Evolutionary conservation across 192 early-diverging fungal genomes (phyloP).

Genomic region (Cetraspora pellucida): DNA sequence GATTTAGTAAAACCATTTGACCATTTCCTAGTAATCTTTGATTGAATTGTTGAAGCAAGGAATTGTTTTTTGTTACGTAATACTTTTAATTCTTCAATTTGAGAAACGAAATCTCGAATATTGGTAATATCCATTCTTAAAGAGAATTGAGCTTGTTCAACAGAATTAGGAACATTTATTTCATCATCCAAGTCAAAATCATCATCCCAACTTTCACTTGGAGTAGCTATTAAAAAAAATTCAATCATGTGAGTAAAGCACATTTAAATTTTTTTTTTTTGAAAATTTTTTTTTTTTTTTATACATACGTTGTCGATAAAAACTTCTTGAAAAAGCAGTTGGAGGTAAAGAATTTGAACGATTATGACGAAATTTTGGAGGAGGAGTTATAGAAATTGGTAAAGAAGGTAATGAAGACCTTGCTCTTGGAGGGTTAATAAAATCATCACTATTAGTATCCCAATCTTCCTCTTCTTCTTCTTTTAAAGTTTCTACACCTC

Average conservation of each 20-base stretch:
- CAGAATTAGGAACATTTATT: slow-evolving; percentile 42
- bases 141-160: slow-evolving; percentile 44
- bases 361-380: not conserved
- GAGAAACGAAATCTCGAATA: slow-evolving; percentile 45
- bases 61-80: slow-evolving; percentile 26
- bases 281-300: too few relatives aligned
- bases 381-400: too few relatives aligned
- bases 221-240: slow-evolving; percentile 3
- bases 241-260: not conserved
- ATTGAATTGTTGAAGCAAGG: not conserved
- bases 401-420: slow-evolving; percentile 17
- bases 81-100: slow-evolving; percentile 44
- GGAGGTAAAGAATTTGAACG: not conserved
- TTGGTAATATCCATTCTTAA: slow-evolving; percentile 45
- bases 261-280: too few relatives aligned
- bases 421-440: not conserved
- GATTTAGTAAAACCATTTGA: slow-evolving; percentile 2
- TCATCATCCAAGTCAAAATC: slow-evolving; percentile 44
- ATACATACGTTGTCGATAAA: slow-evolving; percentile 24
- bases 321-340: slow-evolving; percentile 15
- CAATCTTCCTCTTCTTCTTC: slow-evolving; percentile 46
- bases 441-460: slow-evolving; percentile 38
- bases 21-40: slow-evolving; percentile 9
- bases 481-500: not conserved
- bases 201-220: slow-evolving; percentile 49